Conservation (phyloP, 441 rosid genomes). For the Bruguiera hainesii region DNA sequence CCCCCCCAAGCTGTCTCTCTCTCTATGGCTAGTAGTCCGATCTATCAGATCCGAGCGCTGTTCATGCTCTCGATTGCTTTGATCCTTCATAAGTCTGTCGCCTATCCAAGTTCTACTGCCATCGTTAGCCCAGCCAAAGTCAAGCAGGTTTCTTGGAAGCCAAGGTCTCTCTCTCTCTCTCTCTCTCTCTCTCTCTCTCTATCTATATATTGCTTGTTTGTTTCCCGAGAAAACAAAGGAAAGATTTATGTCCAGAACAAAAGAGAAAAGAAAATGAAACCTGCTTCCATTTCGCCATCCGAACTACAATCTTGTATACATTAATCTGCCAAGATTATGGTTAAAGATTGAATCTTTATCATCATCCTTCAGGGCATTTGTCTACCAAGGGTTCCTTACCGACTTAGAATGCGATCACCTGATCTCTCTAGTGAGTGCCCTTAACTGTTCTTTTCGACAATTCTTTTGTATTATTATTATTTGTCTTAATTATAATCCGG, state of each 20-base stretch:
- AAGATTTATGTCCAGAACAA: no score
- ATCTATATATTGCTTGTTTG: background rate
- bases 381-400: background rate
- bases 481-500: no score
- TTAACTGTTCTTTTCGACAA: background rate
- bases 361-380: background rate
- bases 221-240: background rate
- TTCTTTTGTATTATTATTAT: no score
- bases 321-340: background rate
- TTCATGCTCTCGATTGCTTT: constrained; percentile 37
- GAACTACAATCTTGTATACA: no score
- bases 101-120: constrained; percentile 44
- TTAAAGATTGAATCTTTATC: background rate
- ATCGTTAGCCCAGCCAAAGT: constrained; percentile 80
- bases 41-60: constrained; percentile 25
- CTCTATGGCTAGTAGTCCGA: constrained; percentile 19
- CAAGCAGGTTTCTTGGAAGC: constrained; percentile 86
- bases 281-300: no score
- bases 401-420: constrained; percentile 4
- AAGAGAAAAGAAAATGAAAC: no score
- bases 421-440: constrained; percentile 1
- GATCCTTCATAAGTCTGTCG: constrained; percentile 28
- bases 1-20: constrained; percentile 1
- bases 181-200: background rate
- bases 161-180: constrained; percentile 48